A percentile compares a stretch with the other conserved stretches of the same genome.
phyloP scores from a whole-genome alignment of 1,284 basidiomycete species.

The Irpex rosettiformis region DNA sequence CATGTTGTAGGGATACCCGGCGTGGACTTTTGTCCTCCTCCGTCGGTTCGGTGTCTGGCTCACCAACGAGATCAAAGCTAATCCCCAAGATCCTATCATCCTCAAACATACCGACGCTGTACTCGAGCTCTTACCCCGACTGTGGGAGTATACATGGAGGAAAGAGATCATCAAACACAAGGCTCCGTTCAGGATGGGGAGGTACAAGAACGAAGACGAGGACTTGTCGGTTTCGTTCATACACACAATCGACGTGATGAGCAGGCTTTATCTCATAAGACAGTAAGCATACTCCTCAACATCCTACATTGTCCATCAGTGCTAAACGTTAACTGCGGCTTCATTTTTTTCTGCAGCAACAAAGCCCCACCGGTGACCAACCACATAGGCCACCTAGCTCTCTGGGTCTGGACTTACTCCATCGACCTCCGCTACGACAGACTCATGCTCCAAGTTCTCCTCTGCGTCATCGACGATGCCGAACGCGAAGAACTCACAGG shows the following conservation, averaged over 20 bases:
- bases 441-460: neutral
- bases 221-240: neutral
- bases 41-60: slow-evolving; percentile 1
- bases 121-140: neutral
- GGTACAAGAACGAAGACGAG: neutral
- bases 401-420: neutral
- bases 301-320: neutral
- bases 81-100: neutral
- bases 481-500: neutral
- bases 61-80: neutral
- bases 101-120: neutral
- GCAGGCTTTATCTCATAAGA: neutral
- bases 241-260: neutral
- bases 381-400: neutral
- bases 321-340: neutral
- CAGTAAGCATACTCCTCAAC: neutral
- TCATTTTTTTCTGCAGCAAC: neutral
- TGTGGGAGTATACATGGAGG: neutral
- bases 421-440: neutral
- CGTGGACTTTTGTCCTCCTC: neutral
- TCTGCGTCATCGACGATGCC: neutral
- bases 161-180: neutral
- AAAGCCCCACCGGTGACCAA: neutral
- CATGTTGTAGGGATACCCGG: neutral
- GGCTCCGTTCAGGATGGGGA: neutral